These are phyloP conservation scores for Cicer cuneatum DNA, from an alignment of 306 rosid species.

Conservation along the genomic window DNA sequence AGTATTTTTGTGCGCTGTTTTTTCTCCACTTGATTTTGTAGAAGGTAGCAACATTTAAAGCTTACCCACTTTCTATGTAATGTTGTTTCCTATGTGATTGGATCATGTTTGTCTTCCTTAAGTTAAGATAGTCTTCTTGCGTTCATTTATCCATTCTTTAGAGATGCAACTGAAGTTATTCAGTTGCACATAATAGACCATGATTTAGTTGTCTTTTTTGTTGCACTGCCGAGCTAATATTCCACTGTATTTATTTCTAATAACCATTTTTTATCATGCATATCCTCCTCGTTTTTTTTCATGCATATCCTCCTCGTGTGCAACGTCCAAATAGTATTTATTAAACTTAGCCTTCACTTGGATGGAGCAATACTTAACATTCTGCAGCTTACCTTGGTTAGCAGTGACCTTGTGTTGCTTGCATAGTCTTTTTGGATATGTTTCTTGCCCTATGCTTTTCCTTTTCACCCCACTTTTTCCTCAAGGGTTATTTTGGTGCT, in stretches of 20 bases:
- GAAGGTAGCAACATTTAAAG: conserved; percentile 23
- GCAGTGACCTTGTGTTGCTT: too few species aligned
- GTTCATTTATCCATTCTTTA: conserved; percentile 36
- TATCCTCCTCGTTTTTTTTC: conserved; percentile 21
- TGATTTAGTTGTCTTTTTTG: conserved; percentile 30
- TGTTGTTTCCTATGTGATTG: conserved; percentile 35
- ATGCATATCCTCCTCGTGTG: too few species aligned
- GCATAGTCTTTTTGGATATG: too few species aligned
- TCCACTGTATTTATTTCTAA: conserved; percentile 21
- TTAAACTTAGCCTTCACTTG: too few species aligned
- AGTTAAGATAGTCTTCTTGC: conserved; percentile 38
- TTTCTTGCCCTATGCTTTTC: too few species aligned
- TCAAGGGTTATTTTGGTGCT: too few species aligned
- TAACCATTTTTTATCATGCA: conserved; percentile 11
- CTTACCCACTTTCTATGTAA: conserved; percentile 14
- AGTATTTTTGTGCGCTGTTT: conserved; percentile 47
- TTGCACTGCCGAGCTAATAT: conserved; percentile 33
- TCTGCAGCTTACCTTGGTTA: too few species aligned
- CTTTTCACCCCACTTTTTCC: too few species aligned
- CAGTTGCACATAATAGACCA: conserved; percentile 14
- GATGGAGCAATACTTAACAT: too few species aligned
- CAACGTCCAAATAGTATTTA: too few species aligned
- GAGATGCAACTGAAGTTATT: conserved; percentile 40
- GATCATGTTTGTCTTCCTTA: conserved; percentile 32
- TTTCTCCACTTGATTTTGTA: conserved; percentile 28